These are phyloP conservation scores for Aphanomyces astaci DNA, from an alignment of 352 stramenopile species.

Conservation along the genomic window DNA sequence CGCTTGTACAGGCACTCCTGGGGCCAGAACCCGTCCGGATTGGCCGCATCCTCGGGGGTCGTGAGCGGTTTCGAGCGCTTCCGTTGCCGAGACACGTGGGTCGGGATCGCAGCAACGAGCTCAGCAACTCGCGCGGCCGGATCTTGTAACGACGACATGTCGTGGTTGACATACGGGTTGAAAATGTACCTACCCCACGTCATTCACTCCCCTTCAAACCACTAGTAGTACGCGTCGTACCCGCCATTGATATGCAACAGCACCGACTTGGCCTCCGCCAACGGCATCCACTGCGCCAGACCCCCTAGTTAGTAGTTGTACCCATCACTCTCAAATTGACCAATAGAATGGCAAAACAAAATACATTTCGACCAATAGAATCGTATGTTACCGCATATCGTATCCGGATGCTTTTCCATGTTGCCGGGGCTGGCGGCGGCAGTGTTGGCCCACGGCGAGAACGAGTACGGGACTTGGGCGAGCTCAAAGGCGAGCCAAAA, in stretches of 20 bases:
- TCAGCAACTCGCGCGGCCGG: background rate
- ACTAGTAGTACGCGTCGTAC: background rate
- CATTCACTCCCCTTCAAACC: background rate
- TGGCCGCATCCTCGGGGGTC: background rate
- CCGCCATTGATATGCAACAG: conserved; percentile 12
- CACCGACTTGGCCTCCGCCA: background rate
- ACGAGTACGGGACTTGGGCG: conserved; percentile 5
- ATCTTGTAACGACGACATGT: conserved; percentile 3
- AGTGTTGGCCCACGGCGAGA: conserved; percentile 17
- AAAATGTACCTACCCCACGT: conserved; percentile 1
- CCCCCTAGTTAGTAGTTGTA: too few species aligned
- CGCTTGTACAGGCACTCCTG: conserved; percentile 23
- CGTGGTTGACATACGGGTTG: conserved; percentile 3
- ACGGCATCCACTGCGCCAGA: conserved; percentile 13
- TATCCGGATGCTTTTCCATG: conserved; percentile 13
- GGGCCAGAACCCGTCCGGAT: conserved; percentile 15
- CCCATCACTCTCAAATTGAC: too few species aligned
- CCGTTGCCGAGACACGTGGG: background rate
- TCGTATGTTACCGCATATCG: conserved; percentile 8
- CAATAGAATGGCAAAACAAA: too few species aligned
- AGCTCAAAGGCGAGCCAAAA: conserved; percentile 24
- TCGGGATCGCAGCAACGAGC: background rate
- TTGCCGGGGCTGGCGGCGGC: background rate
- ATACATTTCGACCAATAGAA: background rate
- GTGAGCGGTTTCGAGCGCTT: conserved; percentile 1